Evolutionary conservation across 805 yeast genomes (phyloP), one percentile per base, ranked within the genome.

Genomic region (Nakazawaea ernobii): DNA sequence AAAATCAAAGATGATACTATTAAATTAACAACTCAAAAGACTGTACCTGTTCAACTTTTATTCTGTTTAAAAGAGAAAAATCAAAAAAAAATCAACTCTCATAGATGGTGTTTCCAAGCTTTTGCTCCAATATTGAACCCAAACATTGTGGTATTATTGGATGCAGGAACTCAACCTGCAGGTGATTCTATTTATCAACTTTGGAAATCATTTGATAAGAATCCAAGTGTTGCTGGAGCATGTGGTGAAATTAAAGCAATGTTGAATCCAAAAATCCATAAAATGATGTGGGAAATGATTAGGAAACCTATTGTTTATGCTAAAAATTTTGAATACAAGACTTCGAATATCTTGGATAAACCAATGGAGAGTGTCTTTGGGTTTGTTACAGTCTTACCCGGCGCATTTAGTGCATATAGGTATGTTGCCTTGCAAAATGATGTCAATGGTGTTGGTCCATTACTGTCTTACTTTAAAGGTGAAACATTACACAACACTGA

Each of bases 331-430:
- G 99, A 92, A 63, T 94, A 94, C 65, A 94, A 94, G 65, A 91
- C 90, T 71, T 89, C 97, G 5, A 94, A 92, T 62, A 88, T 92
- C 52, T 71, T 92, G 50, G 98, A 94, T 69, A 92, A 94, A 65
- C 97, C 99, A 0, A 85, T 90, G 75, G 99, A 92, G 63, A 84
- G 95, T 4, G 86, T 84, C 1, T 92, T 94, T 67, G 99, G 99
- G 0, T 92, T 89, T 61, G 91, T 92, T 55, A 79, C 95, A 0
- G 98, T 94, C 49, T 73, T 94, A 46, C 98, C 98, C 0, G 98
- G 98, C 58, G 98, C 98, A 0, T 91, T 94, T 58, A 86, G 96
- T 13, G 99, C 98, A 0, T 92, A 94, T 63, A 71, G 98, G 51
- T 91, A 82, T 58, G 77, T 72, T 33, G 98, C 97, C 0, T 70